Conservation (phyloP, 805 yeast genomes). For the Kazachstania africana region DNA sequence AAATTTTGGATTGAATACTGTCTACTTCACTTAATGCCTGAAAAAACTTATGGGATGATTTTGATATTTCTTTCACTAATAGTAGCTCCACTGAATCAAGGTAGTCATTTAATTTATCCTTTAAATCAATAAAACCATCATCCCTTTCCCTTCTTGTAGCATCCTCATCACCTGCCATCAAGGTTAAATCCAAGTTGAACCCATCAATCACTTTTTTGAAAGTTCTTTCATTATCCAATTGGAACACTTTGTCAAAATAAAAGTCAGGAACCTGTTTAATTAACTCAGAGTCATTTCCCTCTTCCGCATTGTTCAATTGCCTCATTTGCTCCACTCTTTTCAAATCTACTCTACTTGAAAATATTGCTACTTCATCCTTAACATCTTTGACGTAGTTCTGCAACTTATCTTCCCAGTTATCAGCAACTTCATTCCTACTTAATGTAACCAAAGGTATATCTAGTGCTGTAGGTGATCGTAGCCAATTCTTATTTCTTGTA, state of each 20-base stretch:
- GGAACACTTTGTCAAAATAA: slow-evolving; percentile 55
- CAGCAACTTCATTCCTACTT: slow-evolving; percentile 34
- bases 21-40: slow-evolving; percentile 72
- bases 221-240: slow-evolving; percentile 78
- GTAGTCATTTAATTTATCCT: slow-evolving; percentile 70
- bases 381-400: slow-evolving; percentile 34
- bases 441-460: slow-evolving; percentile 80
- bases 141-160: slow-evolving; percentile 17
- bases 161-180: neutral
- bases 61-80: slow-evolving; percentile 70
- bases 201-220: slow-evolving; percentile 65
- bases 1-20: slow-evolving; percentile 44
- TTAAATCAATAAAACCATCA: slow-evolving; percentile 46
- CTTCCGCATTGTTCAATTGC: slow-evolving; percentile 20
- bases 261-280: slow-evolving; percentile 46
- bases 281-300: slow-evolving; percentile 5
- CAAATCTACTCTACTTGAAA: slow-evolving; percentile 32
- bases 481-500: slow-evolving; percentile 27
- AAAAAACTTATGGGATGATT: slow-evolving; percentile 76
- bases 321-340: slow-evolving; percentile 31
- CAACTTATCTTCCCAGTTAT: slow-evolving; percentile 33
- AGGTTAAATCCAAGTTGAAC: slow-evolving; percentile 28
- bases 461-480: slow-evolving; percentile 57
- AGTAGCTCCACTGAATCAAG: slow-evolving; percentile 77
- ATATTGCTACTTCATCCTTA: slow-evolving; percentile 33